Evolutionary conservation across 768 basidiomycete species (phyloP).

Genomic region (Leucosporidium yakuticum): DNA sequence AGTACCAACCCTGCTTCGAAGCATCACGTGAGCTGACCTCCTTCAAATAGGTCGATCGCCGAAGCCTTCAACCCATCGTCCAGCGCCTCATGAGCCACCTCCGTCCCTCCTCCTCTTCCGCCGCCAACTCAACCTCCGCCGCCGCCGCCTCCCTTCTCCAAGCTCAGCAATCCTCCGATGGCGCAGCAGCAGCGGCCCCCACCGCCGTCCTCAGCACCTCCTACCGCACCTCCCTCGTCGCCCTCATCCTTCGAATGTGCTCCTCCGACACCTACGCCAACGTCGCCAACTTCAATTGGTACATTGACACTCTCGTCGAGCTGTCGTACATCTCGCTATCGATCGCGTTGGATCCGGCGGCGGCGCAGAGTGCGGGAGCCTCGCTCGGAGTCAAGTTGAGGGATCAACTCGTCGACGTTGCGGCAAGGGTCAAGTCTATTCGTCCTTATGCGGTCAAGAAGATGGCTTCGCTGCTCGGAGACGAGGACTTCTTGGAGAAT

Average conservation of each 20-base stretch:
- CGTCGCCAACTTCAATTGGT: constrained; percentile 94
- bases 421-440: constrained; percentile 68
- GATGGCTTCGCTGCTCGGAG: constrained; percentile 72
- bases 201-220: constrained; percentile 61
- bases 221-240: constrained; percentile 76
- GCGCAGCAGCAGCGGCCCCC: constrained; percentile 35
- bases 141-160: constrained; percentile 33
- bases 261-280: constrained; percentile 77
- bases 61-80: constrained; percentile 81
- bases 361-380: constrained; percentile 45
- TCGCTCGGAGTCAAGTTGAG: constrained; percentile 70
- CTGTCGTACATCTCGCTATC: constrained; percentile 70
- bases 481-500: constrained; percentile 59
- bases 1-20: constrained; percentile 26
- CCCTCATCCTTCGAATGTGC: constrained; percentile 73
- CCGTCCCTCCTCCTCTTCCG: constrained; percentile 36
- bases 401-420: constrained; percentile 79
- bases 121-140: constrained; percentile 40
- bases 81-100: constrained; percentile 85
- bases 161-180: constrained; percentile 20
- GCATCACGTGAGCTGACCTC: constrained; percentile 1
- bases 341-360: constrained; percentile 12
- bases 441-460: constrained; percentile 74
- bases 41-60: constrained; percentile 60
- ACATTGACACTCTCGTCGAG: constrained; percentile 87